Percentiles rank a stretch among this genome's conserved stretches.
These are phyloP conservation scores for Zymoseptoria tritici DNA, from an alignment of 2,329 filamentous ascomycete species.

Conservation along the genomic window DNA sequence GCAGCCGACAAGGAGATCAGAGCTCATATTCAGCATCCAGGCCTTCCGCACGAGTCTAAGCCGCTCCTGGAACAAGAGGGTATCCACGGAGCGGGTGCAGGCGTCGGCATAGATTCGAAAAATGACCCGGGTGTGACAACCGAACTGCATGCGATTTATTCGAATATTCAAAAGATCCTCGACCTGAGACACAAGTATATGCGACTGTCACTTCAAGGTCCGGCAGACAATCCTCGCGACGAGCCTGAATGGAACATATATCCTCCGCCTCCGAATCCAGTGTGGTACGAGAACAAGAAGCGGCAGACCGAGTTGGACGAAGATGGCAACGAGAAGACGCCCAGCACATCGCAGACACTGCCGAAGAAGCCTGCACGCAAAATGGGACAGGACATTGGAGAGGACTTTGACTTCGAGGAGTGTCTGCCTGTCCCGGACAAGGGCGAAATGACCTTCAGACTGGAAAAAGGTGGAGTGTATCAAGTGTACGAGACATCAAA, in stretches of 20 bases:
- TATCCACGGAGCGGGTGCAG: conserved; percentile 51
- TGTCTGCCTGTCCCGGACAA: conserved; percentile 63
- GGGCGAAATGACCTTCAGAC: conserved; percentile 64
- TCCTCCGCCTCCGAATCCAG: conserved; percentile 81
- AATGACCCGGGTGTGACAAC: conserved; percentile 73
- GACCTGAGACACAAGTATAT: conserved; percentile 88
- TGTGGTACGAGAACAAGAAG: conserved; percentile 55
- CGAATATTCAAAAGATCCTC: conserved; percentile 82
- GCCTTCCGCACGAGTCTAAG: conserved; percentile 49
- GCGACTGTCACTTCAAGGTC: conserved; percentile 70
- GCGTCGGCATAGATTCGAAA: conserved; percentile 57
- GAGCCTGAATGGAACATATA: conserved; percentile 79
- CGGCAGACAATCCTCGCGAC: conserved; percentile 82
- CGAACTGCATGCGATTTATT: conserved; percentile 79
- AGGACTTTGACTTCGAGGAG: conserved; percentile 81
- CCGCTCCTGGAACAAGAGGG: conserved; percentile 48
- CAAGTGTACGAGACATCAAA: conserved; percentile 75
- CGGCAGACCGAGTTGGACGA: conserved; percentile 14
- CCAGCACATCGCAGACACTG: conserved; percentile 17
- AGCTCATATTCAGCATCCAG: conserved; percentile 45
- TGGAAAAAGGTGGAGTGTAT: conserved; percentile 82
- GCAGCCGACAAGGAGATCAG: conserved; percentile 43
- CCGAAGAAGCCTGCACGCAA: conserved; percentile 55
- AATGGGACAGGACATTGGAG: conserved; percentile 80
- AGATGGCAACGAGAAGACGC: conserved; percentile 8